Base-by-base conservation (phyloP, 371 early-diverging fungal species). In the Lichtheimia ramosa region DNA sequence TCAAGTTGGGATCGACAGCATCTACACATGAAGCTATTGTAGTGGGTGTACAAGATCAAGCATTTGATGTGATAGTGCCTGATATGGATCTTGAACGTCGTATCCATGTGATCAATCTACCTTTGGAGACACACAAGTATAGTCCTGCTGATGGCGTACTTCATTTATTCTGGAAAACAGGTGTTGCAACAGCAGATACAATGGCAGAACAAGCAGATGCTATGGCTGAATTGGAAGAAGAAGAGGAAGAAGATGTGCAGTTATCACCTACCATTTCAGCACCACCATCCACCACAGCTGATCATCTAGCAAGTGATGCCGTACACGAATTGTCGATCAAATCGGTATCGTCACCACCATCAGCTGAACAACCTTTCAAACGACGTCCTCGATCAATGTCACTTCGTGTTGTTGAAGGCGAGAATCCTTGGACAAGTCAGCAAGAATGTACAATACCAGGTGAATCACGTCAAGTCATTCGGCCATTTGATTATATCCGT, bases 31-130 rank as follows among this genome's bases (percentile, higher is more conserved):
- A 78, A 51, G 79, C 77, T 23, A 66, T 74, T 23, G 74, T 79
- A n/a, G 79, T 71, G 0, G 84, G 75, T 8, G 75, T 85, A 0
- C 71, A 72, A 39, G 78, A 70, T 66, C 79, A 59, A 51, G 80
- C 67, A 16, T 80, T 86, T 57, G 88, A 89, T 59, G 88, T 92
- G 43, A 60, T 89, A 16, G 75, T 91, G 2, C 79, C 75, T 21
- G 59, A 66, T 3, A 82, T 74, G 56, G 88, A 83, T 3, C 61
- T 91, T 14, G 89, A 91, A 58, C 70, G 81, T 48, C 66, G 79
- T 13, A 75, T 81, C 40, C 77, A 80, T 57, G 65, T 74, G 7
- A 66, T 76, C 48, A 74, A 77, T 25, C 54, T 81, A 2, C 81
- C 81, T 1, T 53, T 81, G 21, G 61, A 64, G 46, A 67, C 72